These are phyloP conservation scores for Trifolium dubium DNA, from an alignment of 306 rosid genomes.

Conservation along the genomic window DNA sequence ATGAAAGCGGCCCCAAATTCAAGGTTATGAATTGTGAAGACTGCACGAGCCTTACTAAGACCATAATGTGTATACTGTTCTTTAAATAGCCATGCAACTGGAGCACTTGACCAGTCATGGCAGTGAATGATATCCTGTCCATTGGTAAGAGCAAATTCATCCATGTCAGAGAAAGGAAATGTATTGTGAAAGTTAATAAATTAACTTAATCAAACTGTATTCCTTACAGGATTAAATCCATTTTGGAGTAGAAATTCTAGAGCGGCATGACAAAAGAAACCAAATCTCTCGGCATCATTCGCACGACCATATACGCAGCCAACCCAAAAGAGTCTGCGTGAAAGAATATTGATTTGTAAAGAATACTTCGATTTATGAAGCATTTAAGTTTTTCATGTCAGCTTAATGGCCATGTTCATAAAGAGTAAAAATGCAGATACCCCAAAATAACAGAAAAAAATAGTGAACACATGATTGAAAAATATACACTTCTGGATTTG, in stretches of 20 bases:
- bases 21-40: constrained; percentile 97
- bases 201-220: constrained; percentile 15
- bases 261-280: constrained; percentile 92
- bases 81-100: constrained; percentile 95
- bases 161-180: constrained; percentile 1
- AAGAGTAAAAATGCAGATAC: constrained; percentile 21
- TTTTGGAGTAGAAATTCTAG: constrained; percentile 86
- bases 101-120: constrained; percentile 99
- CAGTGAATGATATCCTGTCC: constrained; percentile 95
- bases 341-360: constrained; percentile 34
- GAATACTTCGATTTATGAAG: constrained; percentile 32
- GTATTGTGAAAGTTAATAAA: constrained; percentile 4
- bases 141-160: constrained; percentile 42
- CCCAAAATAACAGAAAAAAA: not conserved
- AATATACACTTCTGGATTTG: constrained; percentile 5
- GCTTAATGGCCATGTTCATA: constrained; percentile 27
- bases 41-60: constrained; percentile 77
- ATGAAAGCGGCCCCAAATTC: constrained; percentile 83
- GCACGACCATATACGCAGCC: constrained; percentile 90
- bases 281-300: constrained; percentile 90
- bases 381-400: constrained; percentile 24
- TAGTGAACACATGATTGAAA: constrained; percentile 2
- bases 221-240: constrained; percentile 93
- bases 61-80: constrained; percentile 82
- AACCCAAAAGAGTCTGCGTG: constrained; percentile 65